These are phyloP conservation scores for Malus hybrid DNA, from an alignment of 331 rosid species.

Conservation along the genomic window DNA sequence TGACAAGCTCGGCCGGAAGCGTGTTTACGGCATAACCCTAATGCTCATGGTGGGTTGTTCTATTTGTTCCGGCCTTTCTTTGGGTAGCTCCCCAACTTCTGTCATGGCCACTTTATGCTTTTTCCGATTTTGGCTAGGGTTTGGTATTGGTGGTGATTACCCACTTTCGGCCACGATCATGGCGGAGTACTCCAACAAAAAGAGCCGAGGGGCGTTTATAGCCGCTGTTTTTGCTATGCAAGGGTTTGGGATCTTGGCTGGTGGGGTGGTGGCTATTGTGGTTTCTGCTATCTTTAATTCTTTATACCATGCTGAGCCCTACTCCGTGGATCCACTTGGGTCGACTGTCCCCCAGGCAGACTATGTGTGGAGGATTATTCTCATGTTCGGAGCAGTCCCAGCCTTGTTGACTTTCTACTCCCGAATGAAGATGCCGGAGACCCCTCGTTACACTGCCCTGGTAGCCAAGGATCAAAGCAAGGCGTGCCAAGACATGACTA, in stretches of 20 bases:
- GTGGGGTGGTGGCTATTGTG: slow-evolving; percentile 45
- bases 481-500: slow-evolving; percentile 54
- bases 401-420: slow-evolving; percentile 52
- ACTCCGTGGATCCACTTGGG: background rate
- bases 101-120: slow-evolving; percentile 57
- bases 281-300: slow-evolving; percentile 24
- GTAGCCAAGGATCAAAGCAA: slow-evolving; percentile 48
- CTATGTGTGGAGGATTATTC: slow-evolving; percentile 57
- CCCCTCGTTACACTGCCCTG: slow-evolving; percentile 65
- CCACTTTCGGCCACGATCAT: slow-evolving; percentile 81
- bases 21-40: slow-evolving; percentile 65
- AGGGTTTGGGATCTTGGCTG: slow-evolving; percentile 70
- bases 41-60: slow-evolving; percentile 59
- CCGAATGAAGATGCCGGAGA: slow-evolving; percentile 65
- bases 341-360: slow-evolving; percentile 56
- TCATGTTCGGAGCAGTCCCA: slow-evolving; percentile 63
- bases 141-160: slow-evolving; percentile 81
- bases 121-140: slow-evolving; percentile 79
- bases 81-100: slow-evolving; percentile 39
- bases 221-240: slow-evolving; percentile 82
- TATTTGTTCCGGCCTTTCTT: slow-evolving; percentile 60
- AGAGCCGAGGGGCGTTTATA: slow-evolving; percentile 49
- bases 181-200: slow-evolving; percentile 59
- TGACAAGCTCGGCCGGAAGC: slow-evolving; percentile 62
- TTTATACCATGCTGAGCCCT: slow-evolving; percentile 25